Evolutionary conservation across 345 rosid species (phyloP).

Genomic region (Isatis tinctoria): DNA sequence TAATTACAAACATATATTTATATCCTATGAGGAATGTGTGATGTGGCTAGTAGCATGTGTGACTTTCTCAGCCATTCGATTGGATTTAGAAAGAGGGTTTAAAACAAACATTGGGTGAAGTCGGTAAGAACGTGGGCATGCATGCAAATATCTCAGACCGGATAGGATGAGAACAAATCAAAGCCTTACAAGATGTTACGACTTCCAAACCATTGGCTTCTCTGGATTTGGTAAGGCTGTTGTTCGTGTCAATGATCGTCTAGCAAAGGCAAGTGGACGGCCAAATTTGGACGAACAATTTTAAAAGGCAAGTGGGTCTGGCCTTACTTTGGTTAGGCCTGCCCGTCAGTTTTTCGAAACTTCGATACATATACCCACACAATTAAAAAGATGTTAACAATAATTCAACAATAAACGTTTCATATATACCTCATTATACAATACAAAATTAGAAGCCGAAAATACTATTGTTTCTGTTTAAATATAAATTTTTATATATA

Average conservation of each 20-base stretch:
- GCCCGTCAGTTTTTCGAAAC: slow-evolving; percentile 1
- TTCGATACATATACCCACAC: not conserved
- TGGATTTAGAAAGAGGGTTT: not conserved
- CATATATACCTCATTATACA: too few species aligned
- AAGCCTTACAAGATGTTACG: not conserved
- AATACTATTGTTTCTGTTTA: too few species aligned
- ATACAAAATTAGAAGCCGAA: too few species aligned
- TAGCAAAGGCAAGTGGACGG: too few species aligned
- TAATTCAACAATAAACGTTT: too few species aligned
- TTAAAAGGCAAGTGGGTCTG: slow-evolving; percentile 41
- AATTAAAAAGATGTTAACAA: not conserved
- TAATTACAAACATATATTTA: too few species aligned
- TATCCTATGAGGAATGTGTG: too few species aligned
- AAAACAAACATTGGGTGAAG: not conserved
- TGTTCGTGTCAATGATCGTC: slow-evolving; percentile 60
- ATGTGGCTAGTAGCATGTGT: not conserved
- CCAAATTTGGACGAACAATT: slow-evolving; percentile 37
- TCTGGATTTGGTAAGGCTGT: not conserved
- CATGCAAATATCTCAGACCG: not conserved
- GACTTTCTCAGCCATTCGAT: not conserved
- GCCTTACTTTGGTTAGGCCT: slow-evolving; percentile 46
- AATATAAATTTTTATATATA: too few species aligned
- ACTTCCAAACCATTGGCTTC: not conserved
- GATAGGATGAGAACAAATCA: not conserved
- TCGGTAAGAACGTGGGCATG: not conserved